phyloP scores from a whole-genome alignment of 768 basidiomycete genomes.

The Tylopilus subfusipes region DNA sequence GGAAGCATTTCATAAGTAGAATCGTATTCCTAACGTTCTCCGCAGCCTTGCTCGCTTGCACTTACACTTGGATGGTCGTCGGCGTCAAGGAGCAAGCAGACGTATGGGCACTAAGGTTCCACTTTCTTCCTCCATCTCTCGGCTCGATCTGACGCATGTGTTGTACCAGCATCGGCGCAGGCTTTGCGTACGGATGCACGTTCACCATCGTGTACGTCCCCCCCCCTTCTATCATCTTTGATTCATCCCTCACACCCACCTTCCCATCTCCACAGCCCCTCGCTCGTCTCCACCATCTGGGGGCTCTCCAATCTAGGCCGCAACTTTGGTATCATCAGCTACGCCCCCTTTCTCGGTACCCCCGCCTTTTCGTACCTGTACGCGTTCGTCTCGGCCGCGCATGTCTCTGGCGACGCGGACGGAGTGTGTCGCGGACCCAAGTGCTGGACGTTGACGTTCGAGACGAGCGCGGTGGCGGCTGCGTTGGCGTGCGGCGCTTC shows the following conservation, averaged over 20 bases:
- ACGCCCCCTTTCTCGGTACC: conserved; percentile 73
- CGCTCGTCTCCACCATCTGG: conserved; percentile 70
- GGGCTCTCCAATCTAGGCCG: conserved; percentile 66
- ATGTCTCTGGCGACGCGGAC: conserved; percentile 30
- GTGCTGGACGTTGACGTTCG: conserved; percentile 71
- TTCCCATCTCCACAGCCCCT: conserved; percentile 40
- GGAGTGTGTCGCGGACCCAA: conserved; percentile 49
- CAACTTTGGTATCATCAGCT: conserved; percentile 73
- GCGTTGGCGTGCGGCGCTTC: conserved; percentile 43
- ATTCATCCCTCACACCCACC: background rate
- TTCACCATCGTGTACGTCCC: conserved; percentile 67
- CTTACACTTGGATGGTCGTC: conserved; percentile 55
- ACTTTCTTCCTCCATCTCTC: background rate
- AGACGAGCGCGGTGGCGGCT: conserved; percentile 42
- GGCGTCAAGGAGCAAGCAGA: conserved; percentile 45
- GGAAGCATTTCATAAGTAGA: conserved; percentile 58
- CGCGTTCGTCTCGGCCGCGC: conserved; percentile 59
- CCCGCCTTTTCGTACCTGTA: conserved; percentile 77
- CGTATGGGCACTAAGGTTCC: conserved; percentile 71
- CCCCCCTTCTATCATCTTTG: background rate
- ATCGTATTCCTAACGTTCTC: conserved; percentile 55
- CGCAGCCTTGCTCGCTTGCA: conserved; percentile 44
- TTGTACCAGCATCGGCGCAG: conserved; percentile 53
- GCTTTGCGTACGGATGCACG: conserved; percentile 63
- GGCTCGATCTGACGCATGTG: background rate